Evolutionary conservation across 192 early-diverging fungal genomes (phyloP), one percentile per base, ranked within the genome.

Genomic region (Chytriomyces sp.): DNA sequence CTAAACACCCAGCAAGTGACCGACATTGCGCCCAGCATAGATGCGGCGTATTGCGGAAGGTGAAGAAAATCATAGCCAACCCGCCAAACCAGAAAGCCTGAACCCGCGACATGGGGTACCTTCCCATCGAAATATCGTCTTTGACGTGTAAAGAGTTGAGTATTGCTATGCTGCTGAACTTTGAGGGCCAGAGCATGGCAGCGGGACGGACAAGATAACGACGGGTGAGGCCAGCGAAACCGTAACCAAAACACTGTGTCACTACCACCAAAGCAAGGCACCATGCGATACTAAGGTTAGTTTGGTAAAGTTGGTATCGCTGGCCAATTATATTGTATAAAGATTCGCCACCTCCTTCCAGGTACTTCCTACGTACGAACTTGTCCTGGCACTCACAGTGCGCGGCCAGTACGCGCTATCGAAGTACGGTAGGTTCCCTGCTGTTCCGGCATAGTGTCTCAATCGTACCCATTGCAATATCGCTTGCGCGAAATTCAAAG

Each of bases 161-260:
- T 59, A 75, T 60, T 12, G 74, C 74, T 4, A 69, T 28, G 1
- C 40, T 88, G 38, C 91, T 81, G 33, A 96, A 82, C 52, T 83
- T 89, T 3, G 80, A 63, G 7, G 93, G 93, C 92, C 92, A 96
- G 39, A 93, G 80, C 93, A 96, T 94, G 14, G 88, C 79, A 3
- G 91, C 80, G 17, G 93, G 93, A 39, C 91, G 88, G 5, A 96
- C 93, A 17, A 96, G 84, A 77, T 87, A 92, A n/a, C 85, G 82
- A 32, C 92, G 87, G 63, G 80, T 84, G 33, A 89, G 77, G 64
- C 88, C 93, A 55, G 88, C 90, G 75, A 89, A 76, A 59, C 89
- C 86, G 55, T 82, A 88, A 32, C 86, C 87, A 75, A 91, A 75
- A 59, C 84, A 61, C 70, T 87, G 82, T 64, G 92, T 62, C 19